Percentiles rank a stretch among this genome's conserved stretches.
Evolutionary conservation across 805 yeast genomes (phyloP).

Genomic region (Ogataea polymorpha): DNA sequence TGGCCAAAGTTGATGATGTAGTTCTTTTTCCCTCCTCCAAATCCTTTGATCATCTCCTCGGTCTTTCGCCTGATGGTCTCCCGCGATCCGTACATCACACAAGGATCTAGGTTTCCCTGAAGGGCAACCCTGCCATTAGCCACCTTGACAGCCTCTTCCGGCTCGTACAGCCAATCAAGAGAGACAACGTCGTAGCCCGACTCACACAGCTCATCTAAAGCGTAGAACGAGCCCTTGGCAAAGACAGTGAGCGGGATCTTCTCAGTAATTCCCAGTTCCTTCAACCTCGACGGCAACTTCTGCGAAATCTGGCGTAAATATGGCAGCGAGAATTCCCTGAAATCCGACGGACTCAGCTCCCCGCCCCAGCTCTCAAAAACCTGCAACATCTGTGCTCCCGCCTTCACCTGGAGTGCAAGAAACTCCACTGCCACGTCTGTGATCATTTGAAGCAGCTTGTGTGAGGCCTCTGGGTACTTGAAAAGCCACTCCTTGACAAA

Average conservation of each 20-base stretch:
- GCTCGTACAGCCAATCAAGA: constrained; percentile 87
- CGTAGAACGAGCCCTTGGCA: constrained; percentile 97
- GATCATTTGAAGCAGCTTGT: constrained; percentile 66
- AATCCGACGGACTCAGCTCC: constrained; percentile 88
- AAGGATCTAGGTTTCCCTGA: constrained; percentile 97
- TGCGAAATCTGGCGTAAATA: constrained; percentile 74
- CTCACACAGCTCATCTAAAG: constrained; percentile 77
- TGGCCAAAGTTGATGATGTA: constrained; percentile 96
- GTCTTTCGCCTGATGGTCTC: constrained; percentile 79
- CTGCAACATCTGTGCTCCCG: constrained; percentile 98
- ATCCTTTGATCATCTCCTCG: constrained; percentile 82
- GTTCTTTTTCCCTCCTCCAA: constrained; percentile 89
- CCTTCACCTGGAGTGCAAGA: constrained; percentile 88
- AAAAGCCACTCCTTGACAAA: constrained; percentile 92
- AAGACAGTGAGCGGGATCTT: constrained; percentile 83
- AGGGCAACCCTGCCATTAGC: constrained; percentile 74
- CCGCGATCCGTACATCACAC: constrained; percentile 85
- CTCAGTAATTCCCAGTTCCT: constrained; percentile 68
- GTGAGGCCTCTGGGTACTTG: constrained; percentile 69
- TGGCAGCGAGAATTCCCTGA: constrained; percentile 84
- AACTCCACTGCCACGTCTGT: constrained; percentile 91
- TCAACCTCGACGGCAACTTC: constrained; percentile 63
- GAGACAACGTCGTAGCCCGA: constrained; percentile 86
- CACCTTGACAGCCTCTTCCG: constrained; percentile 76
- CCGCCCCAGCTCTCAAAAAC: constrained; percentile 99